These are phyloP conservation scores for Alternaria arbusti DNA, from an alignment of 2,329 filamentous ascomycete species.

Conservation along the genomic window DNA sequence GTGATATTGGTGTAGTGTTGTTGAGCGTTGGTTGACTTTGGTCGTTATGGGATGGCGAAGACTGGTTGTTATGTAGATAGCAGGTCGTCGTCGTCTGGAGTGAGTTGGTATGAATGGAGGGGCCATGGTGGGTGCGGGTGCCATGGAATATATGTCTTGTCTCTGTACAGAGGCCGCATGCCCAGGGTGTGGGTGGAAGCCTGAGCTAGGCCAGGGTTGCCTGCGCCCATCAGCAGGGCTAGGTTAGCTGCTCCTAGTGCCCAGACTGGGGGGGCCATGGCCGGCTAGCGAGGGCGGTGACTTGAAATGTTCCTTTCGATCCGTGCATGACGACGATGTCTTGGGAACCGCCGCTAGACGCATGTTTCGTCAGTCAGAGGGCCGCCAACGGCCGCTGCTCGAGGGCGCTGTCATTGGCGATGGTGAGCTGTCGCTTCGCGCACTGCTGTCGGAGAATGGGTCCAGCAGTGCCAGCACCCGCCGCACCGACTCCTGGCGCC, in stretches of 20 bases:
- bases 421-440: conserved; percentile 8
- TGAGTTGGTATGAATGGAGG: conserved; percentile 17
- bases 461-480: conserved; percentile 33
- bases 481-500: conserved; percentile 27
- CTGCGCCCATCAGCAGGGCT: conserved; percentile 25
- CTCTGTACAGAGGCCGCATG: conserved; percentile 30
- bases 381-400: conserved; percentile 19
- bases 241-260: conserved; percentile 5
- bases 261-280: conserved; percentile 15
- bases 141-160: conserved; percentile 41
- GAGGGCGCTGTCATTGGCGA: conserved; percentile 24
- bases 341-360: conserved; percentile 20
- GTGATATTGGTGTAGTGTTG: conserved; percentile 20
- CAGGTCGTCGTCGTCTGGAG: conserved; percentile 11
- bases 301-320: conserved; percentile 5
- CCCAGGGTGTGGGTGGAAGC: conserved; percentile 31
- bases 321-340: conserved; percentile 39
- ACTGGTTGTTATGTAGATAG: conserved; percentile 7
- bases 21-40: conserved; percentile 19
- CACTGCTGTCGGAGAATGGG: conserved; percentile 9
- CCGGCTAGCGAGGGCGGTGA: conserved; percentile 41
- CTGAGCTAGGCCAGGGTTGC: conserved; percentile 27
- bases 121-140: conserved; percentile 31
- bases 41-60: conserved; percentile 5
- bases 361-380: conserved; percentile 34